These are phyloP conservation scores for Chlamydomonas asymmetrica DNA, from an alignment of 139 green algal genomes.

Conservation along the genomic window DNA sequence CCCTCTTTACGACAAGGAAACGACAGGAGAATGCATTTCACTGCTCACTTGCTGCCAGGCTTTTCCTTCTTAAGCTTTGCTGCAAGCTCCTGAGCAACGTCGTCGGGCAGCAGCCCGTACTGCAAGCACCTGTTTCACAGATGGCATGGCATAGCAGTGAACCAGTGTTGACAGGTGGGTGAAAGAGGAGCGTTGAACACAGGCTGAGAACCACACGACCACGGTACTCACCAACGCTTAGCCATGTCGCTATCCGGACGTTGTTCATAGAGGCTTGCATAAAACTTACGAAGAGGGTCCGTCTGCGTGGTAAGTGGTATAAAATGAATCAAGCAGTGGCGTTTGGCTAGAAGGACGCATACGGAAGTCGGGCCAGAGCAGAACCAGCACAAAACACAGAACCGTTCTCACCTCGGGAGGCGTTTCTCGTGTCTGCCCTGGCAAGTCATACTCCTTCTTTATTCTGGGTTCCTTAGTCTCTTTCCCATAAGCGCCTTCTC, in stretches of 20 bases:
- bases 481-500: neutral
- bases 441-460: slow-evolving; percentile 73
- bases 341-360: too few relatives aligned
- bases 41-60: too few relatives aligned
- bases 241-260: slow-evolving; percentile 76
- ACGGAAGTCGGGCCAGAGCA: neutral
- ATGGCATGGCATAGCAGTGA: neutral
- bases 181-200: too few relatives aligned
- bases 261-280: slow-evolving; percentile 74
- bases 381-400: neutral
- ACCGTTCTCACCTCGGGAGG: slow-evolving; percentile 58
- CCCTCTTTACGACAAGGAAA: too few relatives aligned
- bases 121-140: slow-evolving; percentile 43
- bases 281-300: slow-evolving; percentile 79
- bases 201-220: neutral
- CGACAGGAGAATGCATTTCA: too few relatives aligned
- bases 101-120: slow-evolving; percentile 60
- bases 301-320: slow-evolving; percentile 31
- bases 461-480: slow-evolving; percentile 39
- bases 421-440: slow-evolving; percentile 76
- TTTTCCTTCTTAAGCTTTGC: slow-evolving; percentile 15
- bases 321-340: neutral
- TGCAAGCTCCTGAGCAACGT: slow-evolving; percentile 60
- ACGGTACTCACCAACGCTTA: slow-evolving; percentile 58
- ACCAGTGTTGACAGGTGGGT: neutral